A percentile compares a stretch with the other conserved stretches of the same genome.
Conservation (phyloP, 2,329 filamentous ascomycete species). For the Xylaria polymorpha region DNA sequence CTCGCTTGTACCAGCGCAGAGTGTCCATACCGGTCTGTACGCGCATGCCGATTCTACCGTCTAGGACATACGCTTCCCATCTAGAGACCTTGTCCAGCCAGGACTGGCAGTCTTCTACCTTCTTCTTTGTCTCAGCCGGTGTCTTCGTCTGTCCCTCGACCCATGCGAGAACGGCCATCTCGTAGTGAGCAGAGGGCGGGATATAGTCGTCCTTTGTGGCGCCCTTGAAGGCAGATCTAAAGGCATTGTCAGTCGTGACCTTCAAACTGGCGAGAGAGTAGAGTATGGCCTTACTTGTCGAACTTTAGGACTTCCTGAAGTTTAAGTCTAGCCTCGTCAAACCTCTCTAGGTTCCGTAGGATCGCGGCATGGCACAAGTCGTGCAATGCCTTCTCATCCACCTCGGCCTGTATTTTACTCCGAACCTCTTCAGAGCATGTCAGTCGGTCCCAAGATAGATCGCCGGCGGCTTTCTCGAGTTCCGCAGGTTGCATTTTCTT, state of each 20-base stretch:
- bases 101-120: conserved; percentile 70
- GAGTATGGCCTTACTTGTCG: conserved; percentile 63
- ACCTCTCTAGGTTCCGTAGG: conserved; percentile 70
- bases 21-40: conserved; percentile 77
- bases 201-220: conserved; percentile 75
- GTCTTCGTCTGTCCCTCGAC: conserved; percentile 64
- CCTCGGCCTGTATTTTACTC: conserved; percentile 61
- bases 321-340: conserved; percentile 72
- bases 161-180: conserved; percentile 87
- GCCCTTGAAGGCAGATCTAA: conserved; percentile 67
- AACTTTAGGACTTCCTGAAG: conserved; percentile 74
- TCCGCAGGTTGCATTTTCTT: conserved; percentile 79
- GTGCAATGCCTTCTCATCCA: conserved; percentile 72
- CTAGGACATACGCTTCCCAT: conserved; percentile 79
- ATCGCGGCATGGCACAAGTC: conserved; percentile 75
- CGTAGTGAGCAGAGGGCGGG: conserved; percentile 82
- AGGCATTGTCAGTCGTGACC: neutral
- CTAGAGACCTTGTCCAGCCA: conserved; percentile 74
- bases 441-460: conserved; percentile 74
- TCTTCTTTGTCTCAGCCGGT: conserved; percentile 52
- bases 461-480: conserved; percentile 70
- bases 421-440: conserved; percentile 58
- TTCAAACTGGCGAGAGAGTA: neutral
- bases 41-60: conserved; percentile 79
- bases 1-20: conserved; percentile 62